A percentile compares a stretch with the other conserved stretches of the same genome.
These are phyloP conservation scores for Epithele typhae DNA, from an alignment of 768 basidiomycete genomes.

Conservation along the genomic window DNA sequence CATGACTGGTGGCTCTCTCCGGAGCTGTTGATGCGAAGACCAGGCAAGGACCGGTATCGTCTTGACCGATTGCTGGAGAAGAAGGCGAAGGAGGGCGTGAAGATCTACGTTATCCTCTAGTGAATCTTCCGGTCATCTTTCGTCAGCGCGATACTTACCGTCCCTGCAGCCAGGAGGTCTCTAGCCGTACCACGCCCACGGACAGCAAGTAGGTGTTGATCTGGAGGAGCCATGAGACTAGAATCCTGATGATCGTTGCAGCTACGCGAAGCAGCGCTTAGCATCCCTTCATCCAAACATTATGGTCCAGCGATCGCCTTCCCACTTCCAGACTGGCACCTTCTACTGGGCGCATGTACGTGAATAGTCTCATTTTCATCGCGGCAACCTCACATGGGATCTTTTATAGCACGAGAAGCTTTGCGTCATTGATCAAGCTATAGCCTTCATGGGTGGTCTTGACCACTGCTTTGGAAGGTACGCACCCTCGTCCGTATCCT, in stretches of 20 bases:
- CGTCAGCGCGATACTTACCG: not conserved
- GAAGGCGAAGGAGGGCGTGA: slow-evolving; percentile 94
- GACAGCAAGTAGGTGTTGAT: slow-evolving; percentile 82
- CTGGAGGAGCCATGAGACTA: too few relatives aligned
- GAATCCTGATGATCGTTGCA: slow-evolving; percentile 26
- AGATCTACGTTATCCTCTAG: slow-evolving; percentile 95
- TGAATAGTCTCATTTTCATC: slow-evolving; percentile 4
- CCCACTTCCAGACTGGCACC: slow-evolving; percentile 95
- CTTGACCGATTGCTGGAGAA: slow-evolving; percentile 81
- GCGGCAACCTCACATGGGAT: not conserved
- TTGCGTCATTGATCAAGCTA: slow-evolving; percentile 95
- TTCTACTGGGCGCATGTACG: slow-evolving; percentile 98
- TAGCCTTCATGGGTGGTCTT: slow-evolving; percentile 97
- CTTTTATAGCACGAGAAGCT: slow-evolving; percentile 85
- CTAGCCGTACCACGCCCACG: slow-evolving; percentile 88
- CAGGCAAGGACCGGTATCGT: slow-evolving; percentile 79
- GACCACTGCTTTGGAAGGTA: slow-evolving; percentile 91
- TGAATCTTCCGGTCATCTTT: slow-evolving; percentile 34
- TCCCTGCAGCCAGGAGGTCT: slow-evolving; percentile 80
- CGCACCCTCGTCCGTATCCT: not conserved
- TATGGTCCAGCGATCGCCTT: slow-evolving; percentile 94
- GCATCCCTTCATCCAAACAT: slow-evolving; percentile 84
- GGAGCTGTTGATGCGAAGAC: slow-evolving; percentile 81
- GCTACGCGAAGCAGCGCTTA: slow-evolving; percentile 85
- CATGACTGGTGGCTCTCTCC: slow-evolving; percentile 99